phyloP scores from a whole-genome alignment of 179 eudicot genomes.

The Spergularia azorica region DNA sequence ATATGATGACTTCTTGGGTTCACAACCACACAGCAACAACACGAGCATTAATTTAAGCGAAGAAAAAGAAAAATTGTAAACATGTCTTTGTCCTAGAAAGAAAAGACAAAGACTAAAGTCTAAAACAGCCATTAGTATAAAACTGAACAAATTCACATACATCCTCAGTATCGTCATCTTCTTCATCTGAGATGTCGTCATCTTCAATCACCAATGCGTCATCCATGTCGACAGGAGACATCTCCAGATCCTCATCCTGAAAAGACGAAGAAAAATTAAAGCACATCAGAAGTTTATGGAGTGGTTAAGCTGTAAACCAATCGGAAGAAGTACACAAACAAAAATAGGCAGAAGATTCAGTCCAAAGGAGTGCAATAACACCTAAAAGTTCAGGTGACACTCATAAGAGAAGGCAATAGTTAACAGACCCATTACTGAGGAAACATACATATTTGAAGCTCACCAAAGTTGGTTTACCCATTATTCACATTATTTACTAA shows the following conservation, averaged over 20 bases:
- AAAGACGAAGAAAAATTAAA: conserved; percentile 13
- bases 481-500: background rate
- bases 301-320: background rate
- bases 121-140: background rate
- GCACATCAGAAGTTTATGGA: background rate
- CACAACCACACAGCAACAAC: background rate
- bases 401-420: background rate
- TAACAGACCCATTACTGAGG: background rate
- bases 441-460: background rate
- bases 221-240: conserved; percentile 89
- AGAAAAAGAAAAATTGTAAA: background rate
- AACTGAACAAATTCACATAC: conserved; percentile 42
- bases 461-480: background rate
- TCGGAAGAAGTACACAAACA: too few relatives aligned
- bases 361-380: too few relatives aligned
- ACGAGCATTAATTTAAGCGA: background rate
- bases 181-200: conserved; percentile 93
- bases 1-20: background rate
- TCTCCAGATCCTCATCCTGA: conserved; percentile 92
- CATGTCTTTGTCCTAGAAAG: background rate
- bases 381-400: too few relatives aligned
- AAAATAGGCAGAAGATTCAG: too few relatives aligned
- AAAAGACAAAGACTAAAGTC: background rate
- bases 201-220: conserved; percentile 95
- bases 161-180: conserved; percentile 92